A percentile compares a stretch with the other conserved stretches of the same genome.
phyloP scores from a whole-genome alignment of 495 filamentous ascomycete species.

The Hyaloscypha variabilis region DNA sequence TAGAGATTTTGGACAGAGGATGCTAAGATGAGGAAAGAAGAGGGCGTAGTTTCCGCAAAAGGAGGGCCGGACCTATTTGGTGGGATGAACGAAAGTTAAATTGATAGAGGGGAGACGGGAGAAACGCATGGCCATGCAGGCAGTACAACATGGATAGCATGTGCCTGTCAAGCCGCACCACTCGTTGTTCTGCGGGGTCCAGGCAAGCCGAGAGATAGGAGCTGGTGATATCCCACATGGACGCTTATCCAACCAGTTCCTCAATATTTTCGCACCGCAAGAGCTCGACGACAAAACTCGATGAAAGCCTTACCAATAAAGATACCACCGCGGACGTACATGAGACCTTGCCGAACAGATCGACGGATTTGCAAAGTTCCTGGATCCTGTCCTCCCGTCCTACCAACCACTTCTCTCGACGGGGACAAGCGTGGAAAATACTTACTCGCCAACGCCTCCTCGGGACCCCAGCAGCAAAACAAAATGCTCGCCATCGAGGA shows the following conservation, averaged over 20 bases:
- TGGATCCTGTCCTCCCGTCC: conserved; percentile 4
- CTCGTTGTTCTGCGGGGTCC: conserved; percentile 1
- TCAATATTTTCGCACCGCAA: not conserved
- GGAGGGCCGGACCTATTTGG: conserved; percentile 12
- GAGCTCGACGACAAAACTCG: not conserved
- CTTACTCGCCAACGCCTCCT: not conserved
- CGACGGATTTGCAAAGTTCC: conserved; percentile 1
- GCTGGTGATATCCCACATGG: not conserved
- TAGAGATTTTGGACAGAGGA: not conserved
- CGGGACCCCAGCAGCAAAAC: not conserved
- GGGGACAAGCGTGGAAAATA: not conserved
- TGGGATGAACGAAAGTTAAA: conserved; percentile 17
- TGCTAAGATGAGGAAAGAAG: not conserved
- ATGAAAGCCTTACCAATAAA: not conserved
- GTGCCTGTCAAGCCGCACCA: conserved; percentile 24
- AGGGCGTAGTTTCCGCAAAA: not conserved
- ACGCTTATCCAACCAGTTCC: not conserved
- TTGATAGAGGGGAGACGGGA: conserved; percentile 5
- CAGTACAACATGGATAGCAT: conserved; percentile 26
- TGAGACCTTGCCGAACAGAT: conserved; percentile 1
- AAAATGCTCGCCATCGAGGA: not conserved
- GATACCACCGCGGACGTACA: not conserved
- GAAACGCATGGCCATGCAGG: conserved; percentile 14
- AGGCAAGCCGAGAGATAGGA: conserved; percentile 3
- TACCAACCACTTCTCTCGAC: not conserved